Base-by-base conservation (phyloP, 2,329 filamentous ascomycete species). In the Neoascochyta sp. region DNA sequence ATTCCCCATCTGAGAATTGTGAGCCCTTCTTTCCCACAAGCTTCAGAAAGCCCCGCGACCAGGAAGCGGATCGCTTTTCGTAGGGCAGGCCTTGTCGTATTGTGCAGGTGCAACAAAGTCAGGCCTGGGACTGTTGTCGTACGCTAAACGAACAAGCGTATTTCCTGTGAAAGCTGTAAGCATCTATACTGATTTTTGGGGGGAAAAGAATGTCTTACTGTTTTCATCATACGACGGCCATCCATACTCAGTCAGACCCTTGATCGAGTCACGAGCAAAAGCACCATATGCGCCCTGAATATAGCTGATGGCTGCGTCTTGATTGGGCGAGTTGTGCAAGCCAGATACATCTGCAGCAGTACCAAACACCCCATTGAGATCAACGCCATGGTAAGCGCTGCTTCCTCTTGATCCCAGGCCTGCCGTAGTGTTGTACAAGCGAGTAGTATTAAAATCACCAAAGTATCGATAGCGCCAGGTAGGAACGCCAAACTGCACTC, bases 401-500 rank as follows among this genome's bases (percentile, higher is more conserved):
- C 57, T 53, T 28, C 60, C 59, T 24, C 30, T 42, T 9, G 46
- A 34, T 5, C 43, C 39, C 8, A 54, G 39, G 9, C 52, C 49
- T 17, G 47, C 48, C 29, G 34, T 47, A 12, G 42, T 26, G 13
- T 59, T 57, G 21, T 56, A 57, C 3, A 63, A 45, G 6, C 56
- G 47, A 10, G 61, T 42, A 22, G 62, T 62, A 11, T 50, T 47
- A 43, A 53, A 63, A 29, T 61, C 55, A 4, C 57, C 63, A 14
- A 52, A 45, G 34, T 62, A 65, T 10, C 57, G 45, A 28, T 63
- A 66, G 7, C 60, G 52, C 47, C 56, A 66, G 1, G 60, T 63
- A 1, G 57, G 49, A 0, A 65, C 47, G 9, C 43, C 39, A 16
- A 50, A 31, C 15, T 51, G 36, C 4, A 47, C 36, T 9, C 61